These are phyloP conservation scores for Nakazawaea ishiwadae DNA, from an alignment of 805 yeast genomes.

Conservation along the genomic window DNA sequence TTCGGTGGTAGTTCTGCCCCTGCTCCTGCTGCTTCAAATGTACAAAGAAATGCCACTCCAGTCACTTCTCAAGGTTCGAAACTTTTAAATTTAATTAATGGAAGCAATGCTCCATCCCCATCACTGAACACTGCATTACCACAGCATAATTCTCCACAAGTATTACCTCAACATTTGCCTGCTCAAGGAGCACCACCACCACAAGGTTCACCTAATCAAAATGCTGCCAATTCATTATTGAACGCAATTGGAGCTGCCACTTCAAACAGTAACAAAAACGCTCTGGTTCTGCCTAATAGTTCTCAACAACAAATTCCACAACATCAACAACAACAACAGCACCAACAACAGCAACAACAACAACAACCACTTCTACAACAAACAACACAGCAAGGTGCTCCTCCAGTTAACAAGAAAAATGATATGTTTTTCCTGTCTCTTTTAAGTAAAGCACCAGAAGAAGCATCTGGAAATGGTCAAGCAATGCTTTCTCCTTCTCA, in stretches of 20 bases:
- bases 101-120: slow-evolving; percentile 1
- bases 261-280: slow-evolving; percentile 4
- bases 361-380: slow-evolving; percentile 10
- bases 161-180: slow-evolving; percentile 17
- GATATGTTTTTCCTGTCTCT: slow-evolving; percentile 15
- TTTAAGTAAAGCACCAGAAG: slow-evolving; percentile 13
- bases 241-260: slow-evolving; percentile 6
- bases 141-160: slow-evolving; percentile 11
- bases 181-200: slow-evolving; percentile 4
- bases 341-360: slow-evolving; percentile 5
- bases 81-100: slow-evolving; percentile 16
- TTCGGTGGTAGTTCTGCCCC: slow-evolving; percentile 13
- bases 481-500: not conserved
- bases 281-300: too few relatives aligned
- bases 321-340: slow-evolving; percentile 17
- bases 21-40: slow-evolving; percentile 2
- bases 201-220: slow-evolving; percentile 8
- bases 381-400: slow-evolving; percentile 10
- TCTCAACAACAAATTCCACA: slow-evolving; percentile 10
- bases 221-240: slow-evolving; percentile 4
- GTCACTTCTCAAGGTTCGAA: slow-evolving; percentile 14
- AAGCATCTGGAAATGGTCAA: too few relatives aligned
- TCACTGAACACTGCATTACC: not conserved
- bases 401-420: slow-evolving; percentile 8
- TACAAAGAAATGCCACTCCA: slow-evolving; percentile 5